Evolutionary conservation across 2,329 filamentous ascomycete species (phyloP), one percentile per base, ranked within the genome.

Genomic region (Amylocarpus encephaloides): DNA sequence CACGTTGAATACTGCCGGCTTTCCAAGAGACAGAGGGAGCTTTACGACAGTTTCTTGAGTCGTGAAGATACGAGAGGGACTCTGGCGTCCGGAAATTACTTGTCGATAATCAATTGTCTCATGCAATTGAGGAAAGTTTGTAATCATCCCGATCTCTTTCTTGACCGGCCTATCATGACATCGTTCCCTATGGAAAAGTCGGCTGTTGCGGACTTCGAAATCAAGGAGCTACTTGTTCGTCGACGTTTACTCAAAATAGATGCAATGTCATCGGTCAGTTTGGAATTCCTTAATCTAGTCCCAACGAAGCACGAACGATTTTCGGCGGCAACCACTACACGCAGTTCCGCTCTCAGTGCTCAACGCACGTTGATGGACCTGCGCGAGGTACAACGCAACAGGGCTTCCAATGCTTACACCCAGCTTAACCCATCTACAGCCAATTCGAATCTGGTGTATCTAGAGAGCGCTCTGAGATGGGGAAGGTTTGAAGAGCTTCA

Each of bases 51-150:
- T 1, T 98, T 97, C 68, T 82, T 98, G 71, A 89, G 88, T 32
- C 83, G 91, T 49, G 85, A 86, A 3, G 89, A 95, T 61, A 97
- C 93, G 0, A 84, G 89, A 56, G 86, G 89, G 52, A 96, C 91
- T 0, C 74, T 98, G 15, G 81, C 88, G 2, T 94, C 88, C 1
- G 93, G 93, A 26, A 98, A 97, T 63, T 96, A 96, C 66, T 81
- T 98, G 56, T 95, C 90, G 15, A 96, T 98, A 66, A 97, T 97
- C 70, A 95, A 96, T 66, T 97, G 94, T 68, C 73, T 98, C 46
- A 95, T 98, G 90, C 93, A 95, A 66, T 75, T 98, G 47, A 83
- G 93, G 43, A 96, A 97, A 67, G 94, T 98, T 46, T 98, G 93
- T 76, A 98, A 98, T 60, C 93, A 98, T 64, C 94, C 93, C 0